Base-by-base conservation (phyloP, 2,329 filamentous ascomycete species). In the Alternaria triticina region DNA sequence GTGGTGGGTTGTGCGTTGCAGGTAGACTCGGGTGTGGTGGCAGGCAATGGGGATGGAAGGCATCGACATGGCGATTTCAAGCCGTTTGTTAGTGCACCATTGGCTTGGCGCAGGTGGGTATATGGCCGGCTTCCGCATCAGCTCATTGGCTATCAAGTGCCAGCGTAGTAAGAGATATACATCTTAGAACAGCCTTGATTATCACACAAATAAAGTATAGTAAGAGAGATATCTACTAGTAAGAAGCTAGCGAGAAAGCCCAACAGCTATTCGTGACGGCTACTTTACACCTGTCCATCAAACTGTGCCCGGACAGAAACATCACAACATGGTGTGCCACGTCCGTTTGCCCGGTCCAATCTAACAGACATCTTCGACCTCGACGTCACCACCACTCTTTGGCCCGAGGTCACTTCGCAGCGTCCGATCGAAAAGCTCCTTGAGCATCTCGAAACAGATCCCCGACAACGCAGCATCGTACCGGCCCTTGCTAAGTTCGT, bases 401-500 rank as follows among this genome's bases (percentile, higher is more conserved):
- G 87, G 85, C 0, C 95, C 94, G 62, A 97, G 78, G 70, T 97
- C 94, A 5, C 90, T 87, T 82, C 92, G 92, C 76, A 97, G 81
- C 1, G 88, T 89, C 22, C 94, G 85, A 0, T 88, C 89, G 80
- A 97, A 97, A 63, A 97, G 75, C 83, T 97, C 94, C 15, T 96
- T 84, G 72, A 97, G 81, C 79, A 97, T 91, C 84, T 97, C 92
- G 77, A 97, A 97, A 82, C 94, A 97, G 36, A 95, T 87, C 76
- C 94, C 95, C 5, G 90, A 89, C 61, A 97, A 86, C 20, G 92
- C 93, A 1, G 94, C 92, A 77, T 97, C 94, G 75, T 97, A 97
- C 25, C 94, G 86, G n/a, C 94, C 94, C 82, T 97, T 97, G 80
- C 91, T 94, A 62, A 96, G 84, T 83, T 97, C 94, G 75, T 97